Base-by-base conservation (phyloP, 2,329 filamentous ascomycete species). In the Hortaea werneckii region DNA sequence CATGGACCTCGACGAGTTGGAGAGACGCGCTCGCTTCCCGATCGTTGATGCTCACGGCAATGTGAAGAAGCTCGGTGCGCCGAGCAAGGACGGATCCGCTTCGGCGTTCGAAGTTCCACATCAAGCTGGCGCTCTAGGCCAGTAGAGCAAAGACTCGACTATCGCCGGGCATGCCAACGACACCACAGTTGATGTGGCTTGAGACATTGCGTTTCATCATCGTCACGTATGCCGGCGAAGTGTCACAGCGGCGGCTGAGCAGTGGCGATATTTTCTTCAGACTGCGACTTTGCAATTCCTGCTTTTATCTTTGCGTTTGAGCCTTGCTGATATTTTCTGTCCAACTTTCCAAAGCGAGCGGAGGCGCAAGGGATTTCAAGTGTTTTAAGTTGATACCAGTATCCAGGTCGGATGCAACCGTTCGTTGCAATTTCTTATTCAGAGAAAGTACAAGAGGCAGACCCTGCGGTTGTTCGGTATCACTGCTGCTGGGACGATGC, bases 1-100 rank as follows among this genome's bases (percentile, higher is more conserved):
- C 61, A 83, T 88, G 56, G 81, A 85, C 12, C 77, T 92, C 1
- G 86, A 92, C 59, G 83, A 88, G 46, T 73, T 92, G 5, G 86
- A 92, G 70, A 77, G 84, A 46, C 78, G 78, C 50, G 85, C 86
- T 37, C 76, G 86, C 38, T 92, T 74, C 67, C 86, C 86, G 1
- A 64, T 70, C 3, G 71, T 74, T 12, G 71, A 74, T 42, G 60
- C 64, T n/a, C 51, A 66, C 27, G 71, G 71, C 39, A 56, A 59
- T 11, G 52, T 58, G 41, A 60, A 60, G 49, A 41, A 45, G 13
- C 41, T 54, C n/a, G 54, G 49, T 20, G 43, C 30, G 26, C 32
- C 46, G 12, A 51, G 52, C 43, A 60, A 59, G 47, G 46, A 54
- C 7, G 55, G 53, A 37, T 46, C 50, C 12, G 29, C 45, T 27